Evolutionary conservation across 2,329 filamentous ascomycete species (phyloP).

Genomic region (Aspergillus fumigatiaffinis): DNA sequence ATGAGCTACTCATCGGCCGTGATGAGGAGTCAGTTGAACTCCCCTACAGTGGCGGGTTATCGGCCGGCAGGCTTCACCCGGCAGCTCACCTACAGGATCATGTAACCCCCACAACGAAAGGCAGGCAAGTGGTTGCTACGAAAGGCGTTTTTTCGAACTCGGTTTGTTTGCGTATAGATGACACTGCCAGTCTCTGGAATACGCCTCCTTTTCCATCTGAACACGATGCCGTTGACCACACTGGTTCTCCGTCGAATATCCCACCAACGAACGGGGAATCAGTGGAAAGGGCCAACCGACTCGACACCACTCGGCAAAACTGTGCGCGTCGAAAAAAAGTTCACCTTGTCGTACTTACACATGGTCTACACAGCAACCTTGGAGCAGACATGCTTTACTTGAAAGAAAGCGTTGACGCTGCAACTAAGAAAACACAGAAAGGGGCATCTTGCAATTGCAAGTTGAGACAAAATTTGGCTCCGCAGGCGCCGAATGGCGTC

Average conservation of each 20-base stretch:
- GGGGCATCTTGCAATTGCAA: slow-evolving; percentile 51
- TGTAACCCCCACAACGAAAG: slow-evolving; percentile 57
- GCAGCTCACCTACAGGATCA: slow-evolving; percentile 75
- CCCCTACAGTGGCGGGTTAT: slow-evolving; percentile 55
- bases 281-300: neutral
- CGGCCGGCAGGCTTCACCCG: slow-evolving; percentile 44
- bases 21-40: slow-evolving; percentile 79
- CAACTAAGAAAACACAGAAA: slow-evolving; percentile 55
- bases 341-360: slow-evolving; percentile 87
- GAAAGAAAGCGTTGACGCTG: slow-evolving; percentile 93
- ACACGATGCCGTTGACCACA: slow-evolving; percentile 38
- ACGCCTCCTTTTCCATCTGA: slow-evolving; percentile 71
- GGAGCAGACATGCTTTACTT: slow-evolving; percentile 95
- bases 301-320: slow-evolving; percentile 9
- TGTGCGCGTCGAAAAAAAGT: slow-evolving; percentile 49
- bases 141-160: slow-evolving; percentile 83
- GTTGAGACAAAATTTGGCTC: slow-evolving; percentile 51
- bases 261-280: slow-evolving; percentile 17
- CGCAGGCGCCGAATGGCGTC: slow-evolving; percentile 37
- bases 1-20: slow-evolving; percentile 78
- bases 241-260: slow-evolving; percentile 15
- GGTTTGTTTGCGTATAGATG: slow-evolving; percentile 73
- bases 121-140: slow-evolving; percentile 56
- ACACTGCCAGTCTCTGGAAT: slow-evolving; percentile 88
- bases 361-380: slow-evolving; percentile 92